A percentile compares a stretch with the other conserved stretches of the same genome.
phyloP scores from a whole-genome alignment of 2,329 filamentous ascomycete genomes.

The Capronia americana region DNA sequence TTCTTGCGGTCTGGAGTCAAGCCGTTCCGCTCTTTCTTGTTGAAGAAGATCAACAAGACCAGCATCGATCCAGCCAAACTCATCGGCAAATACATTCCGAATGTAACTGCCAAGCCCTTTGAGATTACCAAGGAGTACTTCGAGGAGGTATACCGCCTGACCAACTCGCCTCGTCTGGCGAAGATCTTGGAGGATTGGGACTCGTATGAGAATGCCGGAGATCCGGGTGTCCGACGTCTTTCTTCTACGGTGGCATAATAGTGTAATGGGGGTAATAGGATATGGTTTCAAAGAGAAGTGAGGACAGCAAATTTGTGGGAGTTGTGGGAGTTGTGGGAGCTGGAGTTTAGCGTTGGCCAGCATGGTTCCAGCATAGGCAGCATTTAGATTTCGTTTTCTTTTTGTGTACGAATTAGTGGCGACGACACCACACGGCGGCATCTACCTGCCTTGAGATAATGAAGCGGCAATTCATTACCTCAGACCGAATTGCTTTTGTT shows the following conservation, averaged over 20 bases:
- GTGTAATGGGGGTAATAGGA: neutral
- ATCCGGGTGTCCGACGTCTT: conserved; percentile 28
- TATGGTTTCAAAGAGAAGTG: neutral
- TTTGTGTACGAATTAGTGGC: conserved; percentile 24
- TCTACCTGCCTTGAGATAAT: conserved; percentile 22
- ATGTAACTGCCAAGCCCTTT: conserved; percentile 95
- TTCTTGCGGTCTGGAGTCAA: conserved; percentile 98
- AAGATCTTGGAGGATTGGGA: conserved; percentile 81
- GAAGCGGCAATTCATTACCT: conserved; percentile 33
- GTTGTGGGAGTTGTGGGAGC: neutral
- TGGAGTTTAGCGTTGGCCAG: conserved; percentile 9
- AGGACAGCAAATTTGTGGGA: neutral
- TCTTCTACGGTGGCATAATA: conserved; percentile 36
- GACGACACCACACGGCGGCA: conserved; percentile 2
- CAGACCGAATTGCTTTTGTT: neutral
- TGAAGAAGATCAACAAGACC: conserved; percentile 99
- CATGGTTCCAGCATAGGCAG: neutral
- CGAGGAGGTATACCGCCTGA: conserved; percentile 95
- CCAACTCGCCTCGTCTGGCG: conserved; percentile 70
- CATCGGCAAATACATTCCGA: conserved; percentile 98
- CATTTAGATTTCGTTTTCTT: conserved; percentile 32
- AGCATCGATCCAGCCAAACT: conserved; percentile 97
- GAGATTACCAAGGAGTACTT: conserved; percentile 98
- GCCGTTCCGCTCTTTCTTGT: conserved; percentile 95
- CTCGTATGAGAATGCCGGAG: conserved; percentile 62